Conservation (phyloP, 1,139 yeast genomes). For the Geotrichum carabidarum region DNA sequence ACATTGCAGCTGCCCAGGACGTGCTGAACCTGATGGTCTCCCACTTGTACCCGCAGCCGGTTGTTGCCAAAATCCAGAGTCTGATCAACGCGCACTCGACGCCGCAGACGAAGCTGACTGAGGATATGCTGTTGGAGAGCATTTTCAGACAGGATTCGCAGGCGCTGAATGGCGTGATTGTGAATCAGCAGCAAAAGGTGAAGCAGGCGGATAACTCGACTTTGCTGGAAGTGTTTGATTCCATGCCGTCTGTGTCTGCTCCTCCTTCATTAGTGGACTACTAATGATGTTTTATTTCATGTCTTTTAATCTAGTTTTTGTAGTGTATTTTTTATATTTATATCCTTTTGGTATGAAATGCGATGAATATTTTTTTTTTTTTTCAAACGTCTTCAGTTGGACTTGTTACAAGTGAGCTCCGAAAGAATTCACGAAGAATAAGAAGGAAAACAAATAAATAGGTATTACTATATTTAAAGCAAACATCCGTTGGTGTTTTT, state of each 20-base stretch:
- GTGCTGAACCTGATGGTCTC: constrained; percentile 31
- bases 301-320: neutral
- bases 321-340: neutral
- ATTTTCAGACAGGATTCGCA: constrained; percentile 12
- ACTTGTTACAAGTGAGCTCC: neutral
- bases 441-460: neutral
- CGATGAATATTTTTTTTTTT: too few species aligned
- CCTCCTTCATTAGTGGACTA: neutral
- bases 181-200: neutral
- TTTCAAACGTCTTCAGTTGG: too few species aligned
- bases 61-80: constrained; percentile 26
- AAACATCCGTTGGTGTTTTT: too few species aligned
- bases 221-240: neutral
- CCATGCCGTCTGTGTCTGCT: neutral
- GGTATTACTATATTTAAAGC: neutral
- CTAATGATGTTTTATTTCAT: neutral
- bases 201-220: neutral
- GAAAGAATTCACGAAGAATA: neutral
- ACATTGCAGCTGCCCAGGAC: constrained; percentile 29
- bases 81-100: constrained; percentile 18
- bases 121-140: constrained; percentile 15
- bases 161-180: neutral
- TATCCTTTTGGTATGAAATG: neutral
- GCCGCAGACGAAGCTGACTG: constrained; percentile 16
- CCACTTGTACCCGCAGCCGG: constrained; percentile 33